Percentiles rank a stretch among this genome's conserved stretches.
Evolutionary conservation across 2,329 filamentous ascomycete species (phyloP).

Genomic region (Epichloe sp.): DNA sequence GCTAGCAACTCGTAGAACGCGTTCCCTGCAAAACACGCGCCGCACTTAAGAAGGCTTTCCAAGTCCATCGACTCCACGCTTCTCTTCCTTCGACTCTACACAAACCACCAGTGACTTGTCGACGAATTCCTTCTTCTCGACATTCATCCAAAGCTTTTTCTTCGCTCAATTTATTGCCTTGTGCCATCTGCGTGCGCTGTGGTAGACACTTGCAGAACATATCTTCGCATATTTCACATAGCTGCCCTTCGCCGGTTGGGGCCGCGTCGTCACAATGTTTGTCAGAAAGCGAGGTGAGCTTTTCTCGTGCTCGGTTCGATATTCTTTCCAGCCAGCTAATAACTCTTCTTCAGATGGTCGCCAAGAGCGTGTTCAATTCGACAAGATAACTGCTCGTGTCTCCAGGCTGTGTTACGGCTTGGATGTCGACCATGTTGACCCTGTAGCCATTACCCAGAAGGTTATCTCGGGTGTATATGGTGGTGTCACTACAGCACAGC

Average conservation of each 20-base stretch:
- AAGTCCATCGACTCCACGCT: constrained; percentile 7
- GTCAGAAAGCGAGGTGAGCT: constrained; percentile 50
- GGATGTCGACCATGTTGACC: constrained; percentile 88
- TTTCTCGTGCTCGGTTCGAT: neutral
- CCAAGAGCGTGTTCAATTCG: constrained; percentile 99
- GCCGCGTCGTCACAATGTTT: constrained; percentile 36
- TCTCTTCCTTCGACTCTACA: constrained; percentile 11
- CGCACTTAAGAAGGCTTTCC: constrained; percentile 23
- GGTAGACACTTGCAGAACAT: constrained; percentile 13
- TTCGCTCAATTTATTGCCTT: neutral
- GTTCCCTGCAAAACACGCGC: constrained; percentile 18
- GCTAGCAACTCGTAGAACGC: constrained; percentile 21
- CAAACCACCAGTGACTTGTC: constrained; percentile 7
- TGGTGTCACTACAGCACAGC: constrained; percentile 88
- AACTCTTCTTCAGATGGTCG: constrained; percentile 63
- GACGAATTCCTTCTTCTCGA: constrained; percentile 1
- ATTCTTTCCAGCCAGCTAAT: constrained; percentile 10
- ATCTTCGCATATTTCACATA: constrained; percentile 12
- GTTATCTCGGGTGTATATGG: constrained; percentile 99
- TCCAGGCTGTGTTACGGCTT: constrained; percentile 96
- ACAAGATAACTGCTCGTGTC: constrained; percentile 99
- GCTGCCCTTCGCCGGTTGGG: constrained; percentile 9
- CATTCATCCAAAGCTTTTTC: neutral
- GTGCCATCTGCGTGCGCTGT: constrained; percentile 13
- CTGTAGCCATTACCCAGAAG: constrained; percentile 96